Conservation (phyloP, 345 rosid genomes). For the Noccaea bulbosa region DNA sequence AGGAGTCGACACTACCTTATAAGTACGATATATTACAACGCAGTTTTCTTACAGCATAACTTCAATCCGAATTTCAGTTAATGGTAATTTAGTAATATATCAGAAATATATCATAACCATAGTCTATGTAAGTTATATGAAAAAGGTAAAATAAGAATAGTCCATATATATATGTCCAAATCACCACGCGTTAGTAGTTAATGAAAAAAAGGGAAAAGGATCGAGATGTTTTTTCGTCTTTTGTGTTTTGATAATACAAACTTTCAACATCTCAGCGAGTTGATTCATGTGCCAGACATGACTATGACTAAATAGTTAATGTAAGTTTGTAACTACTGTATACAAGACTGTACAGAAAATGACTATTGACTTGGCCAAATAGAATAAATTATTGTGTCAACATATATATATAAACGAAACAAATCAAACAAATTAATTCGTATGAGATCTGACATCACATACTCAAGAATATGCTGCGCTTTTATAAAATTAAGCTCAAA, state of each 20-base stretch:
- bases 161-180: conserved; percentile 5
- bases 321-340: conserved; percentile 24
- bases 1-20: not conserved
- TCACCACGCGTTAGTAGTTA: not conserved
- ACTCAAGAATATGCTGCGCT: not conserved
- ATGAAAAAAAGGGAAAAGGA: not conserved
- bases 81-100: no score
- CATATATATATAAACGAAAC: conserved; percentile 1
- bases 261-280: conserved; percentile 22
- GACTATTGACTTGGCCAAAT: conserved; percentile 33
- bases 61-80: not conserved
- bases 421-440: conserved; percentile 5
- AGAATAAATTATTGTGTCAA: conserved; percentile 4
- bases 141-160: not conserved
- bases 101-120: not conserved
- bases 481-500: not conserved
- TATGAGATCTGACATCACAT: conserved; percentile 12
- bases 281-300: conserved; percentile 30
- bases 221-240: not conserved
- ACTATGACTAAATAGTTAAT: conserved; percentile 25
- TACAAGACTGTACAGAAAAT: conserved; percentile 22
- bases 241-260: conserved; percentile 7
- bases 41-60: not conserved
- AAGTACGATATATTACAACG: not conserved
- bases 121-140: not conserved